Evolutionary conservation across 176 grass and related monocot species (phyloP).

Genomic region (sorghum (Sorghum bicolor)): Sorghum_bicolor_NCBIv3 NC_012875.2:47322001-47322500

Average conservation of each 20-base stretch:
- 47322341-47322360: slow-evolving; percentile 75
- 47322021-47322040: background rate
- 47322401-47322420: slow-evolving; percentile 86
- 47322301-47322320: slow-evolving; percentile 75
- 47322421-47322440: slow-evolving; percentile 81
- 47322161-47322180: background rate
- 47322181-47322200: background rate
- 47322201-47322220: background rate
- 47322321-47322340: slow-evolving; percentile 65
- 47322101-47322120: background rate
- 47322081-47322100: background rate
- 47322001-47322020: background rate
- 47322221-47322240: background rate
- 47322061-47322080: background rate
- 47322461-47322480: slow-evolving; percentile 59
- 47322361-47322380: slow-evolving; percentile 66
- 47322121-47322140: background rate
- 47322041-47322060: background rate
- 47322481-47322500: slow-evolving; percentile 76
- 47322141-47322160: background rate
- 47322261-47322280: background rate
- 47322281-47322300: slow-evolving; percentile 82
- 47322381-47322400: slow-evolving; percentile 61
- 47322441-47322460: slow-evolving; percentile 87
- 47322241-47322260: background rate